Percentiles rank a stretch among this genome's conserved stretches.
phyloP scores from a whole-genome alignment of 441 rosid genomes.

The Erodium moschatum region DNA sequence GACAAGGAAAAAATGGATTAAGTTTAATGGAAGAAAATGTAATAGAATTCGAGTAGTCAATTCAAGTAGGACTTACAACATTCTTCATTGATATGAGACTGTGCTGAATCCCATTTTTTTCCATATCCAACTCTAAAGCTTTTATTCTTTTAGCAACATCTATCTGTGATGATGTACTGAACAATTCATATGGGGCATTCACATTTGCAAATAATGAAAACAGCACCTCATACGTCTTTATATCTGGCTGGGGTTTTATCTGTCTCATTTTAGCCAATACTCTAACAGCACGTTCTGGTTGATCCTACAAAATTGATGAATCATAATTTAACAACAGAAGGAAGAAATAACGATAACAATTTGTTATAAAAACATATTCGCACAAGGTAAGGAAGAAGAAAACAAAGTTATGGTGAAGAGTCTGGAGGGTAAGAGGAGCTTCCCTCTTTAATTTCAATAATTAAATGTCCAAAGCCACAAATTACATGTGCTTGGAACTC shows the following conservation, averaged over 20 bases:
- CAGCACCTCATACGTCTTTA: conserved; percentile 56
- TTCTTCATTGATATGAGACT: conserved; percentile 47
- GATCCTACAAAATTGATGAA: conserved; percentile 44
- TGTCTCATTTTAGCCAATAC: conserved; percentile 66
- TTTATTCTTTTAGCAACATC: conserved; percentile 58
- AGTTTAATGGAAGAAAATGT: neutral
- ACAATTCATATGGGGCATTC: conserved; percentile 66
- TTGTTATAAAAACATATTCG: too few relatives aligned
- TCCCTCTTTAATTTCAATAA: neutral
- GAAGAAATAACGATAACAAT: neutral
- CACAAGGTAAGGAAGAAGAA: neutral
- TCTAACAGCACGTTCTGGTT: conserved; percentile 67
- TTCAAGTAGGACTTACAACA: conserved; percentile 41
- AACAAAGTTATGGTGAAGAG: neutral
- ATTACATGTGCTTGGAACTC: neutral
- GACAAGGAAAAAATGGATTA: conserved; percentile 22
- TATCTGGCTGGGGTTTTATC: conserved; percentile 44
- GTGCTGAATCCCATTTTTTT: conserved; percentile 55
- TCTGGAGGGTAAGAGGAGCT: neutral
- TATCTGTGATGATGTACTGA: conserved; percentile 44
- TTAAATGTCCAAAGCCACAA: neutral
- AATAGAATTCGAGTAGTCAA: neutral
- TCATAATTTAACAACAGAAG: conserved; percentile 14
- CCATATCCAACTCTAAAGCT: conserved; percentile 71
- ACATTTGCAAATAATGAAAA: conserved; percentile 69